Conservation (phyloP, 2,329 filamentous ascomycete genomes). For the Clathrospora elynae region DNA sequence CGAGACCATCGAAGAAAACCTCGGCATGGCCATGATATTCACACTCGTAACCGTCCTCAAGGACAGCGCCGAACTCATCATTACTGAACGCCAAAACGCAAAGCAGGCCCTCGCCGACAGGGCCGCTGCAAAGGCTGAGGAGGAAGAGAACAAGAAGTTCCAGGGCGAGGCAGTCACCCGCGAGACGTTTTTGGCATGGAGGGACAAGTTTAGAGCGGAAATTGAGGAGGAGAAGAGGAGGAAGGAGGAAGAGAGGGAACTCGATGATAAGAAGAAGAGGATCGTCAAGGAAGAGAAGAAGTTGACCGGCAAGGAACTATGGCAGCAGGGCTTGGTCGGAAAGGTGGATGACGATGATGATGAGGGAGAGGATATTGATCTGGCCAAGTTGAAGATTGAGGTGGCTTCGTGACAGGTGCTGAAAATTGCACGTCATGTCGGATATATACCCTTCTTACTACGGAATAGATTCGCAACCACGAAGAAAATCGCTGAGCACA, state of each 20-base stretch:
- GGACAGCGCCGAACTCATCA: slow-evolving; percentile 85
- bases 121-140: slow-evolving; percentile 69
- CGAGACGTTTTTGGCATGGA: slow-evolving; percentile 84
- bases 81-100: slow-evolving; percentile 72
- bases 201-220: slow-evolving; percentile 76
- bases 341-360: slow-evolving; percentile 72
- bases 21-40: slow-evolving; percentile 98
- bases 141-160: slow-evolving; percentile 96
- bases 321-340: slow-evolving; percentile 57
- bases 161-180: slow-evolving; percentile 87
- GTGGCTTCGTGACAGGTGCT: slow-evolving; percentile 44
- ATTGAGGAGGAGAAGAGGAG: slow-evolving; percentile 71
- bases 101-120: slow-evolving; percentile 60
- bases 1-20: slow-evolving; percentile 83
- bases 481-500: not conserved
- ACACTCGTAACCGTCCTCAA: slow-evolving; percentile 86
- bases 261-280: slow-evolving; percentile 62
- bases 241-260: slow-evolving; percentile 70
- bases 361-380: slow-evolving; percentile 59
- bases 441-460: slow-evolving; percentile 29
- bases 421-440: not conserved
- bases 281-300: slow-evolving; percentile 75
- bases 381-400: slow-evolving; percentile 51
- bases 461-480: too few relatives aligned
- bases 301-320: slow-evolving; percentile 65